Evolutionary conservation across 1,139 yeast species (phyloP).

Genomic region (Ogataea hybrid): DNA sequence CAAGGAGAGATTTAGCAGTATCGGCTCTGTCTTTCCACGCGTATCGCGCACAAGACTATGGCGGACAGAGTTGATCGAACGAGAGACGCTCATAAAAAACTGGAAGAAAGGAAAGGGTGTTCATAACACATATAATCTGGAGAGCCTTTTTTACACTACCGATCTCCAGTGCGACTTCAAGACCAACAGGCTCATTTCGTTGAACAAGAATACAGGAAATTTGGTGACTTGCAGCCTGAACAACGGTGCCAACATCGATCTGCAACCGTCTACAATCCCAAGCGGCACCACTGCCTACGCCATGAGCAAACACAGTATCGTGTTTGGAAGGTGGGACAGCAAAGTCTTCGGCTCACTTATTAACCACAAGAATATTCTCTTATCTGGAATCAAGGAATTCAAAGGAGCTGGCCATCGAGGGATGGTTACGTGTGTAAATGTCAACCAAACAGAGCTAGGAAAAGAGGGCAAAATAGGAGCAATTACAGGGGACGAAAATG

Average conservation of each 20-base stretch:
- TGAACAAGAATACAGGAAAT: constrained; percentile 35
- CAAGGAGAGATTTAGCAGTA: constrained; percentile 42
- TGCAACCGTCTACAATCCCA: constrained; percentile 24
- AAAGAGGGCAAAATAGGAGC: constrained; percentile 33
- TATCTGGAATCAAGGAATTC: constrained; percentile 38
- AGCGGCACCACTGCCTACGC: constrained; percentile 30
- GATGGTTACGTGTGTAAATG: constrained; percentile 38
- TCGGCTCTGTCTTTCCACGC: constrained; percentile 47
- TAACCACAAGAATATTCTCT: constrained; percentile 33
- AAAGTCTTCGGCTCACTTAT: constrained; percentile 39
- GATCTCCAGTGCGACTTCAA: constrained; percentile 38
- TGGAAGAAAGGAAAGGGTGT: constrained; percentile 53
- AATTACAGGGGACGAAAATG: constrained; percentile 41
- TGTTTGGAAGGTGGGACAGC: constrained; percentile 47
- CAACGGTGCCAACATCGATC: constrained; percentile 36
- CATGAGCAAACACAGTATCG: constrained; percentile 32
- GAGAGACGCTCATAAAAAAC: constrained; percentile 42
- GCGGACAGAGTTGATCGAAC: constrained; percentile 53
- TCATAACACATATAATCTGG: constrained; percentile 32
- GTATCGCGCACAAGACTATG: constrained; percentile 52
- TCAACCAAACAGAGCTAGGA: constrained; percentile 21
- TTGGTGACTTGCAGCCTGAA: constrained; percentile 39
- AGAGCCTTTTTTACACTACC: constrained; percentile 25
- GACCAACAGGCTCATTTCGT: constrained; percentile 38
- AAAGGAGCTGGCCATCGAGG: constrained; percentile 29